Evolutionary conservation across 345 rosid genomes (phyloP).

Genomic region (Nephelium lappaceum): DNA sequence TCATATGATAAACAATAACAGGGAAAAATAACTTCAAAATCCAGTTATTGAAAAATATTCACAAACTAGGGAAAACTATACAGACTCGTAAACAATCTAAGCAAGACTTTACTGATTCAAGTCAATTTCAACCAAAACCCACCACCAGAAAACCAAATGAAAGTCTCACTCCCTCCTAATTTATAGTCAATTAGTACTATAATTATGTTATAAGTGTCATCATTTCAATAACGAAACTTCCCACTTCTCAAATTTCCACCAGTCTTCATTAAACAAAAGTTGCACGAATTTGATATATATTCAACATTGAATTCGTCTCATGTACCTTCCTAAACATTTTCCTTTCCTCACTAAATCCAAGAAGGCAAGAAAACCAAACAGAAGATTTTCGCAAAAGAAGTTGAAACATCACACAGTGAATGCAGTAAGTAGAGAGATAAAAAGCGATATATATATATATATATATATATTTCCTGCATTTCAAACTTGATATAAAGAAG

Average conservation of each 20-base stretch:
- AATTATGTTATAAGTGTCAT: background rate
- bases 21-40: background rate
- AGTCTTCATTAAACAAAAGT: background rate
- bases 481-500: background rate
- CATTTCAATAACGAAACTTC: background rate
- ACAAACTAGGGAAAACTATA: background rate
- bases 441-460: no score
- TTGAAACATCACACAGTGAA: background rate
- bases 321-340: background rate
- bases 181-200: background rate
- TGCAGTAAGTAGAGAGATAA: background rate
- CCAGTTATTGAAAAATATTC: background rate
- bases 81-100: background rate
- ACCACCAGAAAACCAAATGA: background rate
- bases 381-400: background rate
- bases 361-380: background rate
- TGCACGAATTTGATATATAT: no score
- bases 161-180: background rate
- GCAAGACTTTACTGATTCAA: background rate
- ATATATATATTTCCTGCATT: background rate
- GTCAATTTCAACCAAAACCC: conserved; percentile 12
- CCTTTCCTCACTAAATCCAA: background rate
- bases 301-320: no score
- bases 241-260: background rate
- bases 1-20: background rate